Evolutionary conservation across 2,329 filamentous ascomycete genomes (phyloP), one percentile per base, ranked within the genome.

Genomic region (Aschersonia sp.): DNA sequence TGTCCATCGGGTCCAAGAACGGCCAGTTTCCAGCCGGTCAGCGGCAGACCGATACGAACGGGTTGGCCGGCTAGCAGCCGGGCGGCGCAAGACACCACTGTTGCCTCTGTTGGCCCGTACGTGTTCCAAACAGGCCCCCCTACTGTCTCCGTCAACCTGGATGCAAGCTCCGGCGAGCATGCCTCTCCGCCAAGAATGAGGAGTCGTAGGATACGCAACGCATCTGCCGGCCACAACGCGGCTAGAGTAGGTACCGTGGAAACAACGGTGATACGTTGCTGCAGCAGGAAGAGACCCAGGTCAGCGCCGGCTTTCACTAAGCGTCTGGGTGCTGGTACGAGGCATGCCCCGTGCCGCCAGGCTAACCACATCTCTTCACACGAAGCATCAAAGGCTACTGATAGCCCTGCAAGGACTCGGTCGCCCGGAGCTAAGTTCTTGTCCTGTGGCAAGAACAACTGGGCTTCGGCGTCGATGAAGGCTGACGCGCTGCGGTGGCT

Each of bases 1-100:
- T 70, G 63, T 1, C 68, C 68, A 48, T 71, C 64, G 5, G 58
- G 56, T 31, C 64, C 69, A 53, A 53, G 48, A 4, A 54, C 53
- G 43, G 53, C 53, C 9, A 54, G 47, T n/a, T 49, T 48, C 51
- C 51, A 54, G 1, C 53, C 53, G n/a, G 45, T 47, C 9, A 54
- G 51, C 9, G 53, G 51, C 30, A 54, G 48, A 6, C 53, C 53
- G 45, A 54, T 54, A 30, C 50, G 48, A 4, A 54, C 50, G 30
- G 47, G 31, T 35, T 51, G 44, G 9, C 49, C 51, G 40, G 48
- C 49, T 5, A 30, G 35, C 28, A 54, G 47, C 38, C 47, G 50
- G 20, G 53, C 51, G 46, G 47, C 53, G 46, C 51, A 54, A 2
- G 53, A 50, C 28, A 54, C 53, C 5, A 54, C 53, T 4, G 53